These are phyloP conservation scores for Pyrenophora teres DNA, from an alignment of 2,329 filamentous ascomycete genomes.

Conservation along the genomic window DNA sequence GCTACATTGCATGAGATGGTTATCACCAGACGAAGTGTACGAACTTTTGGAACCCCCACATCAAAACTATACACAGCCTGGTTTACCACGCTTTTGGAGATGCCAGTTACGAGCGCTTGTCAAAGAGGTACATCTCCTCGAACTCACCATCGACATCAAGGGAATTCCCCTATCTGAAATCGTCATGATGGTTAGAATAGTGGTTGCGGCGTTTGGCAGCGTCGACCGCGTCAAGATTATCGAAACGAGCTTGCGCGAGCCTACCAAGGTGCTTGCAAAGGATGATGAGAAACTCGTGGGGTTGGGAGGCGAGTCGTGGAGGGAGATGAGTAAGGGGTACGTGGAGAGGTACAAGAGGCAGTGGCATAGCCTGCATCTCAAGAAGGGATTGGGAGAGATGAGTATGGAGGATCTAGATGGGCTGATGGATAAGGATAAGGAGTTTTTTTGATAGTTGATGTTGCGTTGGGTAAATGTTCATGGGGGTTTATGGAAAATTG, in stretches of 20 bases:
- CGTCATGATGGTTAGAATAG: conserved; percentile 29
- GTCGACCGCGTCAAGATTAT: conserved; percentile 21
- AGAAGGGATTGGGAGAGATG: conserved; percentile 9
- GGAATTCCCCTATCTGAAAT: conserved; percentile 24
- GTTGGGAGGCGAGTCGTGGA: conserved; percentile 17
- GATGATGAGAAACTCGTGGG: conserved; percentile 9
- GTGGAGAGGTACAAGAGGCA: conserved; percentile 14
- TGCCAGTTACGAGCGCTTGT: conserved; percentile 38
- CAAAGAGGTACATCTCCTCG: conserved; percentile 29
- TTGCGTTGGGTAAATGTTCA: too few relatives aligned
- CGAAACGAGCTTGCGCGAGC: conserved; percentile 5
- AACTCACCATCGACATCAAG: conserved; percentile 30
- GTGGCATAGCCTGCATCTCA: conserved; percentile 19
- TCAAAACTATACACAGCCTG: conserved; percentile 19
- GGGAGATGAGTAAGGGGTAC: conserved; percentile 21
- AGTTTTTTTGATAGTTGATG: conserved; percentile 21
- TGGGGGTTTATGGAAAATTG: too few relatives aligned
- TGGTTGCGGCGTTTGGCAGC: conserved; percentile 25
- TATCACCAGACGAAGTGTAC: conserved; percentile 36
- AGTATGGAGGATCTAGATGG: conserved; percentile 14
- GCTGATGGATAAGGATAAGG: conserved; percentile 17
- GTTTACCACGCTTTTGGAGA: conserved; percentile 38
- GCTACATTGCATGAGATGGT: conserved; percentile 39
- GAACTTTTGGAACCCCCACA: conserved; percentile 32
- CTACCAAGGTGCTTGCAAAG: background rate